phyloP scores from a whole-genome alignment of 441 rosid genomes.

The Breynia disticha region DNA sequence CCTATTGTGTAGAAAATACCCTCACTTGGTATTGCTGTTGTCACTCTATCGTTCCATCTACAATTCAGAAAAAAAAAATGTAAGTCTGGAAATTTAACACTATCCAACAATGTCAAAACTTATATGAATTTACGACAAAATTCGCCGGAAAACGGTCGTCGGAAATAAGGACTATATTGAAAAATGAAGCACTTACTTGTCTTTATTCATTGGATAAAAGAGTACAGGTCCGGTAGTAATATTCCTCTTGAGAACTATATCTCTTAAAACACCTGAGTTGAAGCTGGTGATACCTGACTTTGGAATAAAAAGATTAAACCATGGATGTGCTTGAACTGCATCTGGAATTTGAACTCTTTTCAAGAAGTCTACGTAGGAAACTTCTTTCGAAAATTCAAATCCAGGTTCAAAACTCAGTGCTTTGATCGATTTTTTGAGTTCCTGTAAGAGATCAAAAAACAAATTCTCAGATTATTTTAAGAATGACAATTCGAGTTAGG shows the following conservation, averaged over 20 bases:
- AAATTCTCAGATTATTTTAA: no score
- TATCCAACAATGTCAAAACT: no score
- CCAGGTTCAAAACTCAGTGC: slow-evolving; percentile 30
- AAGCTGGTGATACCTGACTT: slow-evolving; percentile 50
- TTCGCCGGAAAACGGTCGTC: no score
- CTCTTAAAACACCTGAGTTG: slow-evolving; percentile 47
- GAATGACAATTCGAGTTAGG: no score
- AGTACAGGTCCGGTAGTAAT: slow-evolving; percentile 57
- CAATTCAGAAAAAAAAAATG: background rate
- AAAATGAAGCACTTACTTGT: slow-evolving; percentile 47
- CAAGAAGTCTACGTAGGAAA: slow-evolving; percentile 51
- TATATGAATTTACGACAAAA: no score
- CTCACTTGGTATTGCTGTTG: slow-evolving; percentile 61
- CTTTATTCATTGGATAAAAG: slow-evolving; percentile 60
- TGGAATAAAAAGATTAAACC: slow-evolving; percentile 77
- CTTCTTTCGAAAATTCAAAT: slow-evolving; percentile 32
- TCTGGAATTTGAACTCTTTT: slow-evolving; percentile 51
- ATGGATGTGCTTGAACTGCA: slow-evolving; percentile 59
- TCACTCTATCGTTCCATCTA: slow-evolving; percentile 76
- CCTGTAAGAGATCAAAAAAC: slow-evolving; percentile 22
- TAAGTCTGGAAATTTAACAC: no score
- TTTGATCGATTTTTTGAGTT: slow-evolving; percentile 26
- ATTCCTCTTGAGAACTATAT: slow-evolving; percentile 47
- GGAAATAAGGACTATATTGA: no score
- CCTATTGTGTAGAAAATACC: slow-evolving; percentile 60